A percentile compares a stretch with the other conserved stretches of the same genome.
These are phyloP conservation scores for Tephrocybe rancida DNA, from an alignment of 768 basidiomycete genomes.

Conservation along the genomic window DNA sequence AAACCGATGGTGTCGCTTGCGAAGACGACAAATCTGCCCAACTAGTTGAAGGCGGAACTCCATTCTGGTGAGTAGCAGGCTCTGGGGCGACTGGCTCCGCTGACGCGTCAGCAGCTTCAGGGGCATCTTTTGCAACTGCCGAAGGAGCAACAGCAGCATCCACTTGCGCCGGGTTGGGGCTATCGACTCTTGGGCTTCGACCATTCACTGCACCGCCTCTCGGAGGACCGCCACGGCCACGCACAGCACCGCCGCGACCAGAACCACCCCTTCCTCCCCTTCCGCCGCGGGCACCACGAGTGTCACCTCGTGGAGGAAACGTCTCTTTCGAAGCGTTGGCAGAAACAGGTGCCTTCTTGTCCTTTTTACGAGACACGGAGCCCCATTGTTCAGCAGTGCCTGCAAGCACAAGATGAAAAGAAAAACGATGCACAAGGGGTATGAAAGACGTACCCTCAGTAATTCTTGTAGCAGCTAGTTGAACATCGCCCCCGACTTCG, in stretches of 20 bases:
- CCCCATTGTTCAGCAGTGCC: slow-evolving; percentile 82
- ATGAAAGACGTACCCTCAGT: slow-evolving; percentile 58
- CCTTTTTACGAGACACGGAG: slow-evolving; percentile 84
- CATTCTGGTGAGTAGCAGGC: slow-evolving; percentile 29
- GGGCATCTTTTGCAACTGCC: slow-evolving; percentile 20
- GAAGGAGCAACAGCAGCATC: slow-evolving; percentile 25
- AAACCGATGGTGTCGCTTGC: slow-evolving; percentile 32
- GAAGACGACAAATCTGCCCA: slow-evolving; percentile 33
- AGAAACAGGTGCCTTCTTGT: slow-evolving; percentile 64
- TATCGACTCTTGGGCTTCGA: slow-evolving; percentile 37
- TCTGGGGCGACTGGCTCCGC: slow-evolving; percentile 23
- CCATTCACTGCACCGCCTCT: slow-evolving; percentile 44
- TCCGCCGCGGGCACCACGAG: slow-evolving; percentile 63
- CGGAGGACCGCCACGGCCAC: slow-evolving; percentile 52
- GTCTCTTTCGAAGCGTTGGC: slow-evolving; percentile 56
- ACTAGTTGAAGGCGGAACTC: slow-evolving; percentile 23
- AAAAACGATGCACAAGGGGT: slow-evolving; percentile 10
- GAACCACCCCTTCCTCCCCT: slow-evolving; percentile 61
- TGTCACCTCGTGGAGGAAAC: slow-evolving; percentile 50
- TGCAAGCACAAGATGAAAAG: slow-evolving; percentile 31
- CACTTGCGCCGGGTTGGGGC: slow-evolving; percentile 27
- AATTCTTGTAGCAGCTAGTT: slow-evolving; percentile 73
- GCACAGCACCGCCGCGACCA: slow-evolving; percentile 52
- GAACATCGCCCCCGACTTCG: slow-evolving; percentile 70
- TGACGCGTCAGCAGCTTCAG: slow-evolving; percentile 24